Percentiles rank a stretch among this genome's conserved stretches.
Evolutionary conservation across 345 rosid species (phyloP).

Genomic region (Rhodamnia argentea): DNA sequence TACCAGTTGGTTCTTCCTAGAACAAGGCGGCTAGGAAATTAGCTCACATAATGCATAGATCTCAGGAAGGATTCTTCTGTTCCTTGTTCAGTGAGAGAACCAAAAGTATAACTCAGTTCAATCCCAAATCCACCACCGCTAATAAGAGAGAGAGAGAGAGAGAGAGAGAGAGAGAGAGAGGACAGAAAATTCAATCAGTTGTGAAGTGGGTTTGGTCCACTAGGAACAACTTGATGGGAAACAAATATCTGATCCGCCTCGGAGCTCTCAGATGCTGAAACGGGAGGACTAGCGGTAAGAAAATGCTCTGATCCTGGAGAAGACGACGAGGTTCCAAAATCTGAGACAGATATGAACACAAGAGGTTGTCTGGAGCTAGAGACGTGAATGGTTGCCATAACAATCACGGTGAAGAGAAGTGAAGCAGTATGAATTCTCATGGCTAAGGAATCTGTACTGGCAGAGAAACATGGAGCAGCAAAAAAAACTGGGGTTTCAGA

Average conservation of each 20-base stretch:
- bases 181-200: constrained; percentile 11
- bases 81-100: background rate
- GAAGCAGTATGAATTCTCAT: background rate
- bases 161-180: background rate
- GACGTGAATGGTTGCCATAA: background rate
- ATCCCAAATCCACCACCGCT: background rate
- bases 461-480: background rate
- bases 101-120: background rate
- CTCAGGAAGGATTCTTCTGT: background rate
- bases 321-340: background rate
- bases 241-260: background rate
- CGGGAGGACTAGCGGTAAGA: background rate
- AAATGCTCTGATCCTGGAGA: background rate
- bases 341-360: background rate
- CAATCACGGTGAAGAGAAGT: background rate
- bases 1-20: background rate
- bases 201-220: constrained; percentile 59
- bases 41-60: background rate
- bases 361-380: background rate
- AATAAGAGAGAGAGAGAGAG: background rate
- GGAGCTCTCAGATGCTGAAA: background rate
- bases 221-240: constrained; percentile 24
- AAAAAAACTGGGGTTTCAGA: background rate
- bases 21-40: background rate
- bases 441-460: background rate